These are phyloP conservation scores for Claviceps fusiformis DNA, from an alignment of 2,329 filamentous ascomycete species.

Conservation along the genomic window DNA sequence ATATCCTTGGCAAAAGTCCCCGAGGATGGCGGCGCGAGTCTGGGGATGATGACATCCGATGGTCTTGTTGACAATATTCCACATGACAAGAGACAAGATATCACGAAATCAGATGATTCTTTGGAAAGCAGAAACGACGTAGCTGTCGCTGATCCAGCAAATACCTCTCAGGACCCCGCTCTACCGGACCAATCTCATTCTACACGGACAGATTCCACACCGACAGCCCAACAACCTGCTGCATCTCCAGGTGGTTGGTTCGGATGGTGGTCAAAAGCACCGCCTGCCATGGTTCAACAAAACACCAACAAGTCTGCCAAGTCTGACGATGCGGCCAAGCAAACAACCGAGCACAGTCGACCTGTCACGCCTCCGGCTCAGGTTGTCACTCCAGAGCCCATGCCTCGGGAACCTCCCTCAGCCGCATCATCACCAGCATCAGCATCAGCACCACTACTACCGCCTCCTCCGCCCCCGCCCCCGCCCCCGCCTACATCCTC, in stretches of 20 bases:
- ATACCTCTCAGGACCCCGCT: neutral
- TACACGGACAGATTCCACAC: neutral
- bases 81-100: conserved; percentile 1
- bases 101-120: conserved; percentile 1
- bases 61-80: neutral
- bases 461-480: neutral
- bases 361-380: conserved; percentile 13
- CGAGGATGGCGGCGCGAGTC: conserved; percentile 10
- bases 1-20: conserved; percentile 14
- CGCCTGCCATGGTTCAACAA: conserved; percentile 10
- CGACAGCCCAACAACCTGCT: conserved; percentile 3
- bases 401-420: conserved; percentile 8
- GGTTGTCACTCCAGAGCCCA: conserved; percentile 7
- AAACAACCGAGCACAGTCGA: conserved; percentile 7
- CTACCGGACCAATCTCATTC: neutral
- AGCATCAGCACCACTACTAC: neutral
- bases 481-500: conserved; percentile 10
- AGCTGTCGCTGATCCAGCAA: neutral
- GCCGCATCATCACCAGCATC: neutral
- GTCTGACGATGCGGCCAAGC: conserved; percentile 3
- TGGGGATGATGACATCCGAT: neutral
- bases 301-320: conserved; percentile 7
- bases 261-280: conserved; percentile 32
- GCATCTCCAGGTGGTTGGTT: conserved; percentile 37
- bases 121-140: neutral